Base-by-base conservation (phyloP, 1,139 yeast species). In the Candida sp. region DNA sequence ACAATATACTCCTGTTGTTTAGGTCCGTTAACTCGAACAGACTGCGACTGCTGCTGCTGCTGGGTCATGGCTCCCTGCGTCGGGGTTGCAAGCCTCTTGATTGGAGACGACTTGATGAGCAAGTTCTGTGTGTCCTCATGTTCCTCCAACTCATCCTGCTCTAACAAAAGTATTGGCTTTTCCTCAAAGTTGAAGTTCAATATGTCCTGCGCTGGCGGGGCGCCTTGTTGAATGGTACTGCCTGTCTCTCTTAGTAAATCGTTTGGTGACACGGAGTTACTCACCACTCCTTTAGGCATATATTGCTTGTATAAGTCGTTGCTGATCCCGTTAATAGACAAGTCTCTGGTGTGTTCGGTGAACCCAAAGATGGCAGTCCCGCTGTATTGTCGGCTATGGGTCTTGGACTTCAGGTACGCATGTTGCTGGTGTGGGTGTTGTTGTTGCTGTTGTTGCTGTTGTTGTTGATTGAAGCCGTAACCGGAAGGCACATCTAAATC, bases 341-440 rank as follows among this genome's bases (percentile, higher is more conserved):
- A 63, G 31, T 78, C 84, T 49, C 81, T 73, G 55, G 75, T 80
- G 62, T 84, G 88, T 48, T 78, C 81, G 2, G 74, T 67, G 57
- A 80, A 84, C 0, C 89, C 89, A 63, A 84, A 84, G 37, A 84
- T 84, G 6, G 88, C 88, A 1, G 89, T 84, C 7, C 88, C 89
- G 66, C 86, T 81, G 32, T 67, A 64, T 53, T 74, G 73, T 46
- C 81, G 62, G 45, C 70, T 62, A 52, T 77, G 81, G 11, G 51
- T 23, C 42, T 48, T 53, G 9, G 55, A 42, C 62, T 66, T 40
- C 47, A 49, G 25, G 17, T 17, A 17, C 17, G 17, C 17, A 49
- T 41, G 47, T 51, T 49, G 42, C 46, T 51, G 47, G 4, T 46
- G 37, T 49, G 49, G 51, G 35, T 49, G 51, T n/a, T 12, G 42